Evolutionary conservation across 768 basidiomycete genomes (phyloP).

Genomic region (Termitomyces eurrhizus): DNA sequence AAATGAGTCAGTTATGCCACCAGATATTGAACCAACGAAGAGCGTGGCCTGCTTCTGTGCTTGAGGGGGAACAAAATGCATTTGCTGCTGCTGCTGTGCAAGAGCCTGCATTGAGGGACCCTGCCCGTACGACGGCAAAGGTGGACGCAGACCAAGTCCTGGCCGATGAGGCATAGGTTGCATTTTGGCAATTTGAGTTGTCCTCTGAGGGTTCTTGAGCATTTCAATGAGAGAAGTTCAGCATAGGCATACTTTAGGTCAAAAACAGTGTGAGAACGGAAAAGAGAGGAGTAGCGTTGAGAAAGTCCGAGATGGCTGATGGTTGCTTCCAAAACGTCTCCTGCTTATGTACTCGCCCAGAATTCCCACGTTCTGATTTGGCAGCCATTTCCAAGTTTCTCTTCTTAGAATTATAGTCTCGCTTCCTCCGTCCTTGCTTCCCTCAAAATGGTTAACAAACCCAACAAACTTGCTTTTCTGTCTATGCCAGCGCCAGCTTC

Average conservation of each 20-base stretch:
- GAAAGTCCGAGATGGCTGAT: slow-evolving; percentile 1
- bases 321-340: background rate
- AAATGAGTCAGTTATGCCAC: slow-evolving; percentile 82
- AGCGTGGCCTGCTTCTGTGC: slow-evolving; percentile 68
- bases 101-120: slow-evolving; percentile 90
- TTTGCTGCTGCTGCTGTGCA: slow-evolving; percentile 84
- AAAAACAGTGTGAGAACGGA: background rate
- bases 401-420: background rate
- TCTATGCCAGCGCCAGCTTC: slow-evolving; percentile 94
- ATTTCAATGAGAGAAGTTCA: background rate
- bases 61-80: slow-evolving; percentile 65
- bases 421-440: background rate
- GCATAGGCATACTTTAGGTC: background rate
- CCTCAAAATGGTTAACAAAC: slow-evolving; percentile 32
- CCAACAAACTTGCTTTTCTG: slow-evolving; percentile 82
- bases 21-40: slow-evolving; percentile 94
- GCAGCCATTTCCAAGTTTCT: background rate
- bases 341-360: slow-evolving; percentile 1
- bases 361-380: slow-evolving; percentile 4
- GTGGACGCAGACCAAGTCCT: slow-evolving; percentile 86
- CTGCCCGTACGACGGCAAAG: slow-evolving; percentile 85
- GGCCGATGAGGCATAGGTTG: slow-evolving; percentile 70
- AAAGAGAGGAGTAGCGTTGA: background rate
- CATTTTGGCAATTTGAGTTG: slow-evolving; percentile 35
- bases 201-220: background rate